These are phyloP conservation scores for Macadamia integrifolia DNA, from an alignment of 164 flowering plant genomes.

Conservation along the genomic window DNA sequence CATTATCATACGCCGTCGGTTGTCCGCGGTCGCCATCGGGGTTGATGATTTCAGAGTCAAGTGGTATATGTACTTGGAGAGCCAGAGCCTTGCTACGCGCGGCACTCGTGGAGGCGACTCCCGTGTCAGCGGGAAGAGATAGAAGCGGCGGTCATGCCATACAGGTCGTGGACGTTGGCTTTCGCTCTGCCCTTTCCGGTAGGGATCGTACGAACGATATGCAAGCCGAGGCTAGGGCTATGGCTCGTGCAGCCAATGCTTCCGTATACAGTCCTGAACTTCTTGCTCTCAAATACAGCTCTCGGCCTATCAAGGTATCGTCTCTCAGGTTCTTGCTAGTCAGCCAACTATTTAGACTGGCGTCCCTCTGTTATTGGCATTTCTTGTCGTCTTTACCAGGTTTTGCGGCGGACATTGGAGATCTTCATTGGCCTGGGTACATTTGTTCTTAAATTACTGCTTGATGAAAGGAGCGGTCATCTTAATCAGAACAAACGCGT, in stretches of 20 bases:
- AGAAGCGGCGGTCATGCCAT: slow-evolving; percentile 4
- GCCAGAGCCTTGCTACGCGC: slow-evolving; percentile 2
- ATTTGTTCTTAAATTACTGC: slow-evolving; percentile 52
- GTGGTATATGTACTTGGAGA: background rate
- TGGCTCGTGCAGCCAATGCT: slow-evolving; percentile 83
- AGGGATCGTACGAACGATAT: slow-evolving; percentile 54
- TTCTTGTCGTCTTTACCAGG: slow-evolving; percentile 29
- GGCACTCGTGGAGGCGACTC: slow-evolving; percentile 19
- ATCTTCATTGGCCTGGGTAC: slow-evolving; percentile 56
- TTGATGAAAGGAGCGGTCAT: slow-evolving; percentile 62
- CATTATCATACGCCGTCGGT: background rate
- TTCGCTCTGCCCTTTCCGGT: background rate
- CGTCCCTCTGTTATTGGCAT: background rate
- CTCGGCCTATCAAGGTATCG: slow-evolving; percentile 67
- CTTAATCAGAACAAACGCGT: slow-evolving; percentile 50
- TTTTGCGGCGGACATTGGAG: slow-evolving; percentile 49
- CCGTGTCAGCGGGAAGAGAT: slow-evolving; percentile 1
- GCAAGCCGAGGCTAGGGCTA: slow-evolving; percentile 84
- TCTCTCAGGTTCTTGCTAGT: background rate
- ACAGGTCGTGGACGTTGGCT: slow-evolving; percentile 5
- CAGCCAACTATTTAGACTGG: too few species aligned
- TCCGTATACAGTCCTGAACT: slow-evolving; percentile 71
- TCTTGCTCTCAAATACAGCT: slow-evolving; percentile 50
- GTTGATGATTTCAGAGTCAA: slow-evolving; percentile 2
- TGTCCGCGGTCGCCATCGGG: background rate